Percentiles rank a stretch among this genome's conserved stretches.
Conservation (phyloP, 148 eudicot species). For the Chenopodium album region DNA sequence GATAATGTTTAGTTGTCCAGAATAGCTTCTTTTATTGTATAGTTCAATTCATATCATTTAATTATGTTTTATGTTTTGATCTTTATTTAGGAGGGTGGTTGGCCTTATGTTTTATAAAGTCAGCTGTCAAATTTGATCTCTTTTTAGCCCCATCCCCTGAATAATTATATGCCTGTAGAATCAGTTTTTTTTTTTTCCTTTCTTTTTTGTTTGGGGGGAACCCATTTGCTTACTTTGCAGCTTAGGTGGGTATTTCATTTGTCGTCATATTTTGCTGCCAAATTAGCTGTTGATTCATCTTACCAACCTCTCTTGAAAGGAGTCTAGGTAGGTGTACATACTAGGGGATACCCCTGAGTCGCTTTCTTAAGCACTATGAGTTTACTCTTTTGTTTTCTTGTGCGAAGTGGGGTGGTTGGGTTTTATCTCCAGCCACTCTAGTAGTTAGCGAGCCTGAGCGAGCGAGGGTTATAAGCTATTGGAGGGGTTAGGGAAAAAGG, state of each 20-base stretch:
- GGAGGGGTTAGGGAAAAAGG: neutral
- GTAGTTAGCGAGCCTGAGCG: neutral
- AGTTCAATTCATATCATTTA: slow-evolving; percentile 7
- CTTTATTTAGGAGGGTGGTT: slow-evolving; percentile 5
- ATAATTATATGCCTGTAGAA: neutral
- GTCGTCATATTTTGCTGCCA: neutral
- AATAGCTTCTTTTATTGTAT: slow-evolving; percentile 14
- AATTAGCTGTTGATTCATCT: slow-evolving; percentile 14
- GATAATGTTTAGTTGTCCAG: slow-evolving; percentile 16
- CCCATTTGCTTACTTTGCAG: slow-evolving; percentile 2
- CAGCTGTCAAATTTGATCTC: neutral
- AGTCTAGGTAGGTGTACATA: slow-evolving; percentile 3
- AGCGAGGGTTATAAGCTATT: neutral
- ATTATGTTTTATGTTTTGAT: neutral
- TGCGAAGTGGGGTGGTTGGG: slow-evolving; percentile 9
- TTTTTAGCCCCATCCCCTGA: slow-evolving; percentile 1
- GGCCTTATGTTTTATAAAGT: slow-evolving; percentile 11
- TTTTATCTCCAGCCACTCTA: neutral
- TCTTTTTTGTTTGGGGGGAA: neutral
- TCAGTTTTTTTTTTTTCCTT: neutral
- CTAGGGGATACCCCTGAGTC: slow-evolving; percentile 2
- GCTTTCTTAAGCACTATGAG: slow-evolving; percentile 14
- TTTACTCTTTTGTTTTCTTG: neutral
- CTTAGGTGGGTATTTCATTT: slow-evolving; percentile 7
- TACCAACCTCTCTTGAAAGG: slow-evolving; percentile 10